phyloP scores from a whole-genome alignment of 2,329 filamentous ascomycete genomes.

The Fusarium setosum region DNA sequence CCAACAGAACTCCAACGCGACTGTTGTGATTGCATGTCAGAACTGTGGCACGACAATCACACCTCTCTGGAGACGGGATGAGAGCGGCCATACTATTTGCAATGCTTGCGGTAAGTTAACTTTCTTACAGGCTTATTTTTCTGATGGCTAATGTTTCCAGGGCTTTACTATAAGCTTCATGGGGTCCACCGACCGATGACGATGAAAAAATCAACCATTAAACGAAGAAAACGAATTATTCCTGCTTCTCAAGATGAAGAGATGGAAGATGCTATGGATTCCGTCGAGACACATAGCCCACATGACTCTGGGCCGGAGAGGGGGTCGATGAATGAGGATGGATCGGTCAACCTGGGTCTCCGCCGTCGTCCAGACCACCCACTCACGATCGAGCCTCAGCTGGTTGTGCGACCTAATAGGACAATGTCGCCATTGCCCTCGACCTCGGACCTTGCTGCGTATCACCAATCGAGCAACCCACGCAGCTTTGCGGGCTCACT shows the following conservation, averaged over 20 bases:
- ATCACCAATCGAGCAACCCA: constrained; percentile 59
- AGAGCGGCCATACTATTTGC: constrained; percentile 95
- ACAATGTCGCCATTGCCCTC: constrained; percentile 57
- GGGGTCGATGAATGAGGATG: constrained; percentile 71
- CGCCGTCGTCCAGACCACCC: constrained; percentile 60
- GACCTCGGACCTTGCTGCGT: constrained; percentile 60
- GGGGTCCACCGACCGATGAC: constrained; percentile 91
- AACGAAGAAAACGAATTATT: constrained; percentile 93
- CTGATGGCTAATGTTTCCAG: constrained; percentile 56
- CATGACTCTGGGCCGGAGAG: constrained; percentile 57
- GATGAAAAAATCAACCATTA: constrained; percentile 99
- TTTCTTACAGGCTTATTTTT: background rate
- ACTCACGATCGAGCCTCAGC: constrained; percentile 60
- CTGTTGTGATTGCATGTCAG: constrained; percentile 85
- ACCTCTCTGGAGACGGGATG: constrained; percentile 93
- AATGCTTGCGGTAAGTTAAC: constrained; percentile 89
- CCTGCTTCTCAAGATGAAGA: constrained; percentile 73
- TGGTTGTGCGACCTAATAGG: constrained; percentile 55
- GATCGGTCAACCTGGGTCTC: constrained; percentile 72
- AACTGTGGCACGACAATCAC: constrained; percentile 98
- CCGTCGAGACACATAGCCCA: constrained; percentile 52
- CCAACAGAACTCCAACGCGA: constrained; percentile 45
- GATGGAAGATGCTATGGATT: constrained; percentile 61
- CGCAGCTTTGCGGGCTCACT: constrained; percentile 55
- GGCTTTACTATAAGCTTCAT: constrained; percentile 96